Evolutionary conservation across 2,329 filamentous ascomycete genomes (phyloP).

Genomic region (Fusarium sp.): DNA sequence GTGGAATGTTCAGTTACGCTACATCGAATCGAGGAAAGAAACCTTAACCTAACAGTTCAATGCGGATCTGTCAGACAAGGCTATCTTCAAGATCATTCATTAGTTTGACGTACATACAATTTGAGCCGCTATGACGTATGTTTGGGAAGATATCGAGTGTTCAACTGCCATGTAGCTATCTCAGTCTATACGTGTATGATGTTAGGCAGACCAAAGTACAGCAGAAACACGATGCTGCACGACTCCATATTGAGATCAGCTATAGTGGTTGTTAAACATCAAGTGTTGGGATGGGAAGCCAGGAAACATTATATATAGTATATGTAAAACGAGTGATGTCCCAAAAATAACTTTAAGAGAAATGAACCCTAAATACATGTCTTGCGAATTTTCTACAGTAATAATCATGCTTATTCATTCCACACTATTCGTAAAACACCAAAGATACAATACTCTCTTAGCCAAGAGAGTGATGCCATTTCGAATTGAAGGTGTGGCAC

Average conservation of each 20-base stretch:
- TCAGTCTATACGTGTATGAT: conserved; percentile 18
- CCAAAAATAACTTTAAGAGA: too few species aligned
- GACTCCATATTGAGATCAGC: neutral
- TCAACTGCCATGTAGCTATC: neutral
- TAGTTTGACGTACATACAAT: neutral
- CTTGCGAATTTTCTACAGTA: too few species aligned
- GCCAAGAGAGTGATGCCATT: neutral
- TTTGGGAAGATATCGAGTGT: neutral
- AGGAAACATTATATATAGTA: too few species aligned
- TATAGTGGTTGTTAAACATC: neutral
- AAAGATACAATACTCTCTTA: too few species aligned
- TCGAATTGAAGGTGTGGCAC: conserved; percentile 26
- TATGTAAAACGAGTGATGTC: too few species aligned
- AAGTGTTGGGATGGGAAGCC: too few species aligned
- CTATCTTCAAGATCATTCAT: neutral
- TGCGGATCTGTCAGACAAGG: neutral
- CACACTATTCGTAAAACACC: too few species aligned
- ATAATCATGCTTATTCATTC: too few species aligned
- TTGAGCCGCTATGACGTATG: neutral
- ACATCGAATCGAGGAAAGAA: conserved; percentile 1
- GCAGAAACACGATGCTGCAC: conserved; percentile 11
- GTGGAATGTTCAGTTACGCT: conserved; percentile 15
- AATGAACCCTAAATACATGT: too few species aligned
- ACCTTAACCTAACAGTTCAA: neutral
- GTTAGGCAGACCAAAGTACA: conserved; percentile 11